These are phyloP conservation scores for Sphaerulina vaccinii DNA, from an alignment of 2,329 filamentous ascomycete genomes.

Conservation along the genomic window DNA sequence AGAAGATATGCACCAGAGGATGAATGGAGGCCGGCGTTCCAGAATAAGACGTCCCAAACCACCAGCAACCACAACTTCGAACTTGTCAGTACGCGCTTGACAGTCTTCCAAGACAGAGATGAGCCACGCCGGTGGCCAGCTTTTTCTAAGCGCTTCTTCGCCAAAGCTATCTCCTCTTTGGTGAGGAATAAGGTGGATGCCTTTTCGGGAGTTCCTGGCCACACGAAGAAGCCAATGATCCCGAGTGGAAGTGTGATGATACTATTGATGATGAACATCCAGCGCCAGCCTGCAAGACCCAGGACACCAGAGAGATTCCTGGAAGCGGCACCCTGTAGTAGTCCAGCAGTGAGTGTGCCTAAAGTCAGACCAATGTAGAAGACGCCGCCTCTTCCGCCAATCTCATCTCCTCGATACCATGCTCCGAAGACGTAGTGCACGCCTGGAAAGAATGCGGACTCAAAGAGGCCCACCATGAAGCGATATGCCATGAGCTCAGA, in stretches of 20 bases:
- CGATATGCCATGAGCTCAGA: conserved; percentile 18
- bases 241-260: conserved; percentile 4
- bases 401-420: conserved; percentile 19
- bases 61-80: conserved; percentile 54
- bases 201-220: conserved; percentile 3
- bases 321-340: conserved; percentile 37
- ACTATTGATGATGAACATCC: conserved; percentile 47
- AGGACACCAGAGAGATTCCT: conserved; percentile 37
- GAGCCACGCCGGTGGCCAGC: conserved; percentile 30
- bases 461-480: conserved; percentile 21
- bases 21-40: conserved; percentile 52
- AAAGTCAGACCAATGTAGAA: conserved; percentile 55
- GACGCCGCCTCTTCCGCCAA: conserved; percentile 50
- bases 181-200: background rate
- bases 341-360: conserved; percentile 53
- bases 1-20: conserved; percentile 54
- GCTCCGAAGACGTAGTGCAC: conserved; percentile 19
- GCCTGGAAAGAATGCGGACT: conserved; percentile 24
- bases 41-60: conserved; percentile 56
- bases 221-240: background rate
- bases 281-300: conserved; percentile 52
- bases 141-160: conserved; percentile 44
- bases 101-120: conserved; percentile 32
- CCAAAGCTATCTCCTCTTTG: background rate
- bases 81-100: conserved; percentile 41